Evolutionary conservation across 2,329 filamentous ascomycete genomes (phyloP).

Genomic region (Fusarium cicatricum): DNA sequence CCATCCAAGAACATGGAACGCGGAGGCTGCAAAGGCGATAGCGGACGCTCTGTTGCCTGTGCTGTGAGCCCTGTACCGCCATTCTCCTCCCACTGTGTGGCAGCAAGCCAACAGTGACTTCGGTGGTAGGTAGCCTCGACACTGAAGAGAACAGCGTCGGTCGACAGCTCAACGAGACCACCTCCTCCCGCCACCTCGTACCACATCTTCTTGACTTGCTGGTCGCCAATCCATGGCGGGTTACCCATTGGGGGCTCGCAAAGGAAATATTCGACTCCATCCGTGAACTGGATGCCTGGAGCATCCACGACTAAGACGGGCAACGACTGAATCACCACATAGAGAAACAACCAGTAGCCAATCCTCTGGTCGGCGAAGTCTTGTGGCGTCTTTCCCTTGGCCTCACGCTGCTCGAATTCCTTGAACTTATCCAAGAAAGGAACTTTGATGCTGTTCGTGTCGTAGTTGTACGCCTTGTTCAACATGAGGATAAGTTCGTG

Average conservation of each 20-base stretch:
- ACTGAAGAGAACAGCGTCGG: conserved; percentile 68
- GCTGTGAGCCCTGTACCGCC: conserved; percentile 37
- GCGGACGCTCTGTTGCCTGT: conserved; percentile 44
- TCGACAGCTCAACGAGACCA: conserved; percentile 64
- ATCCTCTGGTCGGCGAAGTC: conserved; percentile 76
- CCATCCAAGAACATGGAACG: conserved; percentile 46
- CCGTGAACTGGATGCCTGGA: conserved; percentile 71
- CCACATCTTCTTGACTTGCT: conserved; percentile 73
- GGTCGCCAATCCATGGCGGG: conserved; percentile 75
- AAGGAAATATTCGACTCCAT: conserved; percentile 83
- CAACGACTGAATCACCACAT: conserved; percentile 78
- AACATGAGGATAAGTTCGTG: conserved; percentile 80
- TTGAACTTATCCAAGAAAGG: conserved; percentile 76
- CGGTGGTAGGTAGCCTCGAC: conserved; percentile 68
- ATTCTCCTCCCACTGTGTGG: conserved; percentile 58
- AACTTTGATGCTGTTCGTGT: conserved; percentile 64
- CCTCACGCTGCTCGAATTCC: conserved; percentile 74
- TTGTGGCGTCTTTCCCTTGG: conserved; percentile 67
- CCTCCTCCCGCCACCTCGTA: conserved; percentile 75
- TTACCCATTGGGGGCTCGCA: conserved; percentile 78
- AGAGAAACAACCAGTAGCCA: conserved; percentile 84
- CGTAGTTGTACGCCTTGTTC: conserved; percentile 82
- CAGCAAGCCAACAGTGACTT: conserved; percentile 64
- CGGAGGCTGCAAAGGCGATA: conserved; percentile 52
- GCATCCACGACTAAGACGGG: conserved; percentile 82